Base-by-base conservation (phyloP, 192 early-diverging fungal species). In the Helicostylum pulchrum region DNA sequence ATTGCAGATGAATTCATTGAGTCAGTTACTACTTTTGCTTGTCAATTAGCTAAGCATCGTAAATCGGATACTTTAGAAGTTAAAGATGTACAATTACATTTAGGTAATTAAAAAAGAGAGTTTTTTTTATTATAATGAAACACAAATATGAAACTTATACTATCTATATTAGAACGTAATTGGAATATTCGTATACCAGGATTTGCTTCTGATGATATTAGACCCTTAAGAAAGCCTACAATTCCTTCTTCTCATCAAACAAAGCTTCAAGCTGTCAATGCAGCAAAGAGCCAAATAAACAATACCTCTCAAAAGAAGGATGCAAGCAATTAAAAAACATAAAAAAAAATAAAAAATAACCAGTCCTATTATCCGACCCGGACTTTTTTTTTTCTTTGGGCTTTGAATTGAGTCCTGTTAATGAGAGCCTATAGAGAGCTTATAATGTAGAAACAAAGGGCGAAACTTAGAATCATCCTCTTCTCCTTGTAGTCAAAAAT, bases 141-240 rank as follows among this genome's bases (percentile, higher is more conserved):
- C 19, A n/a, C 19, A 17, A 34, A 31, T 9, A 47, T 10, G 15
- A 0, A 34, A 17, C 43, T 39, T 42, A 17, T 60, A 43, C 10
- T 53, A 23, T 2, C 49, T 17, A 15, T 7, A 7, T 42, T 53
- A 80, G 92, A 94, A 77, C 84, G 90, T 15, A 94, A 90, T 66
- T 94, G 89, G 90, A 94, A 92, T 57, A 88, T 94, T 53, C 87
- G 92, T 53, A 91, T 94, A 67, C 92, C 92, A 53, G 91, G 91
- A 10, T 93, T 91, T 70, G 87, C 90, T 0, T 82, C 88, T n/a
- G 90, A 92, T 69, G 87, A 88, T 66, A 90, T 92, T 46, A 64
- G 90, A 51, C 88, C 88, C 14, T 75, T 90, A n/a, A 69, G 88
- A 31, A 92, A 92, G 61, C 65, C 86, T 7, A 74, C 74, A 2